Evolutionary conservation across 495 filamentous ascomycete species (phyloP), one percentile per base, ranked within the genome.

Genomic region (Xylaria sp.): DNA sequence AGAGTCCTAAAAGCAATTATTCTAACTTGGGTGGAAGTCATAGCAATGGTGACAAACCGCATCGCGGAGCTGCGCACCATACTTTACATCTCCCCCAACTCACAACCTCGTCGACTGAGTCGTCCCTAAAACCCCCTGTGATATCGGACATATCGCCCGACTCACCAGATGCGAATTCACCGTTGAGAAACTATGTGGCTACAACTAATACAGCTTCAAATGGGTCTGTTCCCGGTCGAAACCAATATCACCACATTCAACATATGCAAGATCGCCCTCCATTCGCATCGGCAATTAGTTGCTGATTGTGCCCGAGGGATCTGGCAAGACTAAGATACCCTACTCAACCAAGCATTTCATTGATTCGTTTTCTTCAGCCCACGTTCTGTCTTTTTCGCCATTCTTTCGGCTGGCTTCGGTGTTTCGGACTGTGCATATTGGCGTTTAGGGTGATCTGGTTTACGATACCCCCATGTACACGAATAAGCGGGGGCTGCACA

Each of bases 151-250:
- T 35, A 67, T 65, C 7, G 75, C 61, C 72, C 64, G 77, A 31
- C 41, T 72, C 35, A 70, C 33, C 35, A 68, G 75, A 29, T 67
- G 70, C n/a, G 77, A 77, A 77, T 14, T 59, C 68, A 2, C 55
- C 78, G 2, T 70, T 75, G 52, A 69, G 71, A 53, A 72, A 72
- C 71, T 77, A 71, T 66, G 69, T 79, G 31, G 72, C 74, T 50
- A 72, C 81, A 74, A 69, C 81, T 71, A 80, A 81, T 82, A 82
- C 78, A 80, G 80, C 77, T 75, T 70, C 79, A 69, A 78, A 77
- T 72, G 75, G 77, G 72, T 77, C 75, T 50, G 68, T 66, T 11
- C 66, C 67, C 70, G 67, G 74, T 55, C 72, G 55, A 69, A 31
- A 76, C 72, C 72, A 77, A 70, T 83, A 82, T 62, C 72, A 72